Conservation (phyloP, 2,329 filamentous ascomycete species). For the Cladosporium sp. region DNA sequence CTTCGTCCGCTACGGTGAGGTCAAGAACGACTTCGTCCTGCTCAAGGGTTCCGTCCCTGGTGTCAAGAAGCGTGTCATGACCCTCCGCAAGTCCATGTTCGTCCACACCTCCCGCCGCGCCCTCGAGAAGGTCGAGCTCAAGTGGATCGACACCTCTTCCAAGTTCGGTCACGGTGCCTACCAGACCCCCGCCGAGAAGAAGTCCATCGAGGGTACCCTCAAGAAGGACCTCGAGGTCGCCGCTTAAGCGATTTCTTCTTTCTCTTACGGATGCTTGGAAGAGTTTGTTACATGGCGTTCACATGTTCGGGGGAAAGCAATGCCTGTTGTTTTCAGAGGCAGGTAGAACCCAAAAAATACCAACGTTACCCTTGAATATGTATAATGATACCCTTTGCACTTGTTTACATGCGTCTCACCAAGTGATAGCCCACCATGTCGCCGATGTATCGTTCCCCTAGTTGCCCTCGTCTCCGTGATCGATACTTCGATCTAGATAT, state of each 20-base stretch:
- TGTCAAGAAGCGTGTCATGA: constrained; percentile 99
- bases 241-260: constrained; percentile 9
- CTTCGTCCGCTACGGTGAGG: constrained; percentile 97
- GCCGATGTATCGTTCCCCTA: too few species aligned
- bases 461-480: too few species aligned
- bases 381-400: constrained; percentile 11
- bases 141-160: constrained; percentile 99
- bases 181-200: constrained; percentile 98
- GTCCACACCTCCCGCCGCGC: constrained; percentile 90
- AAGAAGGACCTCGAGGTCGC: constrained; percentile 76
- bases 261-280: neutral
- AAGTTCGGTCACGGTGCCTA: constrained; percentile 99
- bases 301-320: constrained; percentile 14
- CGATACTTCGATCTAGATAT: too few species aligned
- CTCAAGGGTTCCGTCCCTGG: constrained; percentile 97
- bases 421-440: too few species aligned
- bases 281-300: constrained; percentile 12
- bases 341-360: constrained; percentile 13
- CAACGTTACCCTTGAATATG: constrained; percentile 13
- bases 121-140: constrained; percentile 98
- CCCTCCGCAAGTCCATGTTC: constrained; percentile 98
- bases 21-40: constrained; percentile 98
- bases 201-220: constrained; percentile 93
- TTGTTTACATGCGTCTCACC: neutral
- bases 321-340: constrained; percentile 1